A percentile compares a stretch with the other conserved stretches of the same genome.
These are phyloP conservation scores for Prunus mira DNA, from an alignment of 306 rosid species.

Conservation along the genomic window DNA sequence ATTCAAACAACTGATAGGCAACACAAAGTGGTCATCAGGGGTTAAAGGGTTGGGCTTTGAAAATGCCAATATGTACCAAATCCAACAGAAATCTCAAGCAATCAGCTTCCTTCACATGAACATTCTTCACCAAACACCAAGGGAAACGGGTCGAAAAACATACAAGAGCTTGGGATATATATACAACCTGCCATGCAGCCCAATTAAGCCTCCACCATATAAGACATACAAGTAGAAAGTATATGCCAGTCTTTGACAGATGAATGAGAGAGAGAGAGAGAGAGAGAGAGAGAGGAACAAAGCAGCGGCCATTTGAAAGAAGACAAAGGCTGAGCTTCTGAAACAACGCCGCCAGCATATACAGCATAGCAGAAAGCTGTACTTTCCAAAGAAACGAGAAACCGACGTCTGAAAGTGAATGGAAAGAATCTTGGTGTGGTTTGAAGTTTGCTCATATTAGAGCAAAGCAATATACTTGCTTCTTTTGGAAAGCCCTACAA, in stretches of 20 bases:
- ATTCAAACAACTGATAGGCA: conserved; percentile 1
- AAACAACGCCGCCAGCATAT: conserved; percentile 17
- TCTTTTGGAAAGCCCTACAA: background rate
- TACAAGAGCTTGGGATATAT: background rate
- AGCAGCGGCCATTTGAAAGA: background rate
- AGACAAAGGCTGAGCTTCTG: conserved; percentile 3
- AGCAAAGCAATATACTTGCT: background rate
- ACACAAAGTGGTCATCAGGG: background rate
- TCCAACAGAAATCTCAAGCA: background rate
- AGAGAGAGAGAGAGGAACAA: background rate
- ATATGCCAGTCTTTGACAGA: conserved; percentile 9
- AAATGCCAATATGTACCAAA: background rate
- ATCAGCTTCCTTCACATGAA: background rate
- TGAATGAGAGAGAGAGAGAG: background rate
- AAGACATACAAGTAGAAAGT: background rate
- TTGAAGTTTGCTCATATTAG: background rate
- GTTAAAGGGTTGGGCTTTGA: background rate
- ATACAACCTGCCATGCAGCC: background rate
- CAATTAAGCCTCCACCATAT: background rate
- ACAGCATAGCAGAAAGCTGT: background rate
- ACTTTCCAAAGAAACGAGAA: conserved; percentile 3
- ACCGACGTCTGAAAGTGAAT: background rate
- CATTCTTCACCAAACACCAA: background rate
- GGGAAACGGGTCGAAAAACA: background rate
- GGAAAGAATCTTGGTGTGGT: too few relatives aligned